Evolutionary conservation across 768 basidiomycete species (phyloP).

Genomic region (Pisolithus tinctorius): DNA sequence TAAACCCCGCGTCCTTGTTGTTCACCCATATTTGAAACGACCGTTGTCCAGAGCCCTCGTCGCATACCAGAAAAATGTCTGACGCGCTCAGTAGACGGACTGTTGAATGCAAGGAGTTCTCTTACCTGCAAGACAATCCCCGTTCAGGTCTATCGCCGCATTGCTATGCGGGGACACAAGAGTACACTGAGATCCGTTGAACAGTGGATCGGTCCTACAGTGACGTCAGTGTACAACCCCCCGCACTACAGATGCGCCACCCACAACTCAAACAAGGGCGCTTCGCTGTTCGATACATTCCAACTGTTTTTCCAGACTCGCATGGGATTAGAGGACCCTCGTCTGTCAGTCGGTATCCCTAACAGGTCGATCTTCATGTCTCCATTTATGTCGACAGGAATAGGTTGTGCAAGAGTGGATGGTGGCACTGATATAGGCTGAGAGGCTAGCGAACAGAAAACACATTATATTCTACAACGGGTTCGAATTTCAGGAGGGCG

Average conservation of each 20-base stretch:
- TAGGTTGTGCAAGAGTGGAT: constrained; percentile 72
- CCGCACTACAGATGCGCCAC: constrained; percentile 14
- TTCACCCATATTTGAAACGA: constrained; percentile 93
- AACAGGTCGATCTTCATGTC: constrained; percentile 88
- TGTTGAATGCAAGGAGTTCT: neutral
- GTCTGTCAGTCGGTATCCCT: constrained; percentile 45
- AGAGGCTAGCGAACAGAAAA: constrained; percentile 4
- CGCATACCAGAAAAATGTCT: constrained; percentile 90
- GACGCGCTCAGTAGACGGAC: constrained; percentile 1
- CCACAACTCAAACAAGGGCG: constrained; percentile 64
- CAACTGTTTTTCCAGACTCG: constrained; percentile 79
- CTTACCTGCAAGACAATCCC: constrained; percentile 88
- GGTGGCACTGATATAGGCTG: constrained; percentile 48
- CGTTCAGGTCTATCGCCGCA: constrained; percentile 89
- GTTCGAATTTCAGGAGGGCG: constrained; percentile 11
- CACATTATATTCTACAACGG: neutral
- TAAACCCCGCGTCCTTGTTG: constrained; percentile 69
- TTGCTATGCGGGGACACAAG: constrained; percentile 91
- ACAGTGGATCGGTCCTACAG: constrained; percentile 49
- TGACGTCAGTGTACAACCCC: constrained; percentile 3
- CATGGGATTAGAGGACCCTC: constrained; percentile 31
- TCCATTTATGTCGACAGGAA: constrained; percentile 81
- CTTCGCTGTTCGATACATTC: constrained; percentile 49
- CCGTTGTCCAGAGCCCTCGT: constrained; percentile 48
- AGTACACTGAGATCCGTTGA: constrained; percentile 60